Evolutionary conservation across 169 alveolate genomes (phyloP), one percentile per base, ranked within the genome.

Genomic region (Cyclospora cayetanensis): DNA sequence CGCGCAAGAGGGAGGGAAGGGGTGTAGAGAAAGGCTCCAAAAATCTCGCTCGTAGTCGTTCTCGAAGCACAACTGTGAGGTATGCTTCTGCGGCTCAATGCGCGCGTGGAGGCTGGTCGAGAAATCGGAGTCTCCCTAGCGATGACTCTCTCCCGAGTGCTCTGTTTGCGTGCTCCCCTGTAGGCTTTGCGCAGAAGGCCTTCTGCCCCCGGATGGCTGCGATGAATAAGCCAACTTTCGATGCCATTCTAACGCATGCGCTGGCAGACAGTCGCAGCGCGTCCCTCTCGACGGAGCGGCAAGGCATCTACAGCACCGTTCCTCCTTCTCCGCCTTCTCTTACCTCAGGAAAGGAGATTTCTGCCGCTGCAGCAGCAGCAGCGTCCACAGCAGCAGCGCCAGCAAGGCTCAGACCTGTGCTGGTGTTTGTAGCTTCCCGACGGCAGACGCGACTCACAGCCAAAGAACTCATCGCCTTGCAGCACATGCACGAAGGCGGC

Each of bases 361-460:
- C 87, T 42, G 37, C 70, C 12, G 63, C 70, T 20, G 35, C 65
- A 4, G 53, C 79, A 3, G 60, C 77, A 11, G 77, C 79, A 1
- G 39, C 90, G 2, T 39, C 85, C 4, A 20, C 85, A 4, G 85
- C 55, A 41, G 66, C 85, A 37, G 85, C 90, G 25, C 42, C 90
- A 34, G 29, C 74, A 11, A 37, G 53, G 25, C 80, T 84, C 11
- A 53, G 83, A 53, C 99, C 99, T 3, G 98, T 97, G 55, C 95
- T 99, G 37, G 96, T 99, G 50, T 99, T 99, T 93, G 99, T 99
- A 29, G 98, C 99, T 1, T 97, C 99, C 9, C 96, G 99, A 94
- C 95, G 99, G 83, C 99, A 99, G 94, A 99, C 99, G 15, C 97
- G 99, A 76, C 96, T 98, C 82, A 99, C 99, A 1, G 99, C 99